Evolutionary conservation across 495 filamentous ascomycete species (phyloP), one percentile per base, ranked within the genome.

Genomic region (Niebla homalea): DNA sequence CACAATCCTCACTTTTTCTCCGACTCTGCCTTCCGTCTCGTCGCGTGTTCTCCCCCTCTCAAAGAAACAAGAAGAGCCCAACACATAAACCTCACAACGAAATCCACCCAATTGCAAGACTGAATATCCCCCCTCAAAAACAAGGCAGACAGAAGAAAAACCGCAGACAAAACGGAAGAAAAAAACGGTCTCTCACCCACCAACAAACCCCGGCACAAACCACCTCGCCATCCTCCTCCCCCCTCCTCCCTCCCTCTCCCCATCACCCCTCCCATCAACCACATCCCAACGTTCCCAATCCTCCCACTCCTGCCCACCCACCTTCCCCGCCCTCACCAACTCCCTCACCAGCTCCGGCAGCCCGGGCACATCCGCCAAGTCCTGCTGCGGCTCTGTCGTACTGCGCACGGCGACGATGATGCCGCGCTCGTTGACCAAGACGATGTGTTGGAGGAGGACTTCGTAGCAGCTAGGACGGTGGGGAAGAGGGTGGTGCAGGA

Each of bases 151-250:
- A 32, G 2, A 5, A 32, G 10, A 32, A n/a, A n/a, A n/a, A n/a
- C n/a, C 29, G 29, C 29, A 32, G 29, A 32, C 29, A 32, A 32
- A 11, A 12, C 10, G 7, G 10, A 32, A 8, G 7, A n/a, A 22
- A 7, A 52, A 23, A 37, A 41, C 22, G 29, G 16, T 16, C 25
- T 18, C 12, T 26, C 12, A 58, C 59, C 44, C 53, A 89, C 86
- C 87, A 40, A 97, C 82, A 62, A 97, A 94, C 14, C 90, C 90
- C 0, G 90, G 90, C 58, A 96, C 95, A 69, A 90, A 94, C 65
- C 94, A 96, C 70, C 70, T 56, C 68, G 12, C 11, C 10, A 65
- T 57, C 57, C 54, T 41, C 67, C 50, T 47, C 65, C 55, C 55
- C 61, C 67, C 54, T 61, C 62, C 42, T 40, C 48, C 40, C 40